Evolutionary conservation across 2,329 filamentous ascomycete genomes (phyloP), one percentile per base, ranked within the genome.

Genomic region (Colletotrichum higginsianum): DNA sequence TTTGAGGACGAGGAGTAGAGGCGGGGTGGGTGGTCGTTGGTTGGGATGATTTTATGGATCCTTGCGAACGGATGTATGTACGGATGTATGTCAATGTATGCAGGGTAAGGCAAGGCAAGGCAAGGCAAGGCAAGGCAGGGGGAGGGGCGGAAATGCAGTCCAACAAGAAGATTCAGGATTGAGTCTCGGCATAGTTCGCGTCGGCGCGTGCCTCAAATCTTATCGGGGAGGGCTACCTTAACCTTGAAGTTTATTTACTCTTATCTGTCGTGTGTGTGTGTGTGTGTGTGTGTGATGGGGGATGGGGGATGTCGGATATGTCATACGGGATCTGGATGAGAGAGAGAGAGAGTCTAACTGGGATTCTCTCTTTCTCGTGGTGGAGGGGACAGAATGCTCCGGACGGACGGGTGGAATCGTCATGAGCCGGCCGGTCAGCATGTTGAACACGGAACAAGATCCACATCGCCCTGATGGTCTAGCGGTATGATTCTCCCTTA

Each of bases 1-100:
- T 84, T 80, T 74, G 79, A 78, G 0, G 74, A 92, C 89, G 60
- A 89, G 56, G 72, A 77, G 30, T 79, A 68, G 50, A 35, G 26
- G 26, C 5, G 26, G 50, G 9, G 15, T 9, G 9, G 23, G 30
- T 13, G 13, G 16, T 21, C 13, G 7, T 3, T 2, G 30, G 23
- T 16, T 5, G 50, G 50, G 11, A 38, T 21, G 49, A n/a, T 12
- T 30, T 30, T 7, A 30, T 30, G 30, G 30, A 30, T 9, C 30
- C 30, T 8, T 30, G 30, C 9, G 26, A 40, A 9, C 18, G 61
- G 13, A 35, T 42, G 30, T 9, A 35, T 12, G 26, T 16, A 9
- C 15, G n/a, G 15, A 23, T 26, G n/a, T 16, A 23, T 18, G 26
- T 52, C 26, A 21, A n/a, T 55, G 4, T 38, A 3, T 38, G 7